phyloP scores from a whole-genome alignment of 331 rosid species.

The Saraca asoca region DNA sequence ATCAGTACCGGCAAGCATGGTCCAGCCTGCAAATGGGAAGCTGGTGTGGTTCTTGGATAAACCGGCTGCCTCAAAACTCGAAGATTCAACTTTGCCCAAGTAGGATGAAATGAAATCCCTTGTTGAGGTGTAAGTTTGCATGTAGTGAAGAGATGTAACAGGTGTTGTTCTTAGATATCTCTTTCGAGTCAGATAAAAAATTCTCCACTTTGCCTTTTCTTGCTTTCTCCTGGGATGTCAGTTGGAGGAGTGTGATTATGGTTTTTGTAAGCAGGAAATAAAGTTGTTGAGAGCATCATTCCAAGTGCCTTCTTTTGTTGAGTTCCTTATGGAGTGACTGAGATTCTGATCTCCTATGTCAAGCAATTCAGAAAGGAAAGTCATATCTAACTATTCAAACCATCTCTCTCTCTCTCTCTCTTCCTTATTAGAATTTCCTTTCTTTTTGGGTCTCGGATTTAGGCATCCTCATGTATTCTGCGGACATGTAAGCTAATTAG shows the following conservation, averaged over 20 bases:
- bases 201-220: slow-evolving; percentile 50
- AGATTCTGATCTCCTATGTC: slow-evolving; percentile 37
- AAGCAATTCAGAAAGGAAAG: slow-evolving; percentile 34
- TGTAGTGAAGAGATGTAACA: slow-evolving; percentile 53
- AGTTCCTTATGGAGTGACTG: slow-evolving; percentile 36
- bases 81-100: slow-evolving; percentile 49
- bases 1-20: slow-evolving; percentile 67
- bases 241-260: slow-evolving; percentile 50
- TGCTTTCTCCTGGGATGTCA: slow-evolving; percentile 43
- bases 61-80: slow-evolving; percentile 81
- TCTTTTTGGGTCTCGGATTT: too few species aligned
- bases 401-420: too few species aligned
- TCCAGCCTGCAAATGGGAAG: slow-evolving; percentile 77
- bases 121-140: slow-evolving; percentile 47
- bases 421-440: slow-evolving; percentile 18
- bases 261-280: slow-evolving; percentile 57
- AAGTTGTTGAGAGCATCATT: slow-evolving; percentile 51
- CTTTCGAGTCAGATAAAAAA: slow-evolving; percentile 29
- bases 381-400: slow-evolving; percentile 22
- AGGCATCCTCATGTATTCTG: too few species aligned
- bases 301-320: slow-evolving; percentile 26
- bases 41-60: slow-evolving; percentile 92
- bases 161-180: slow-evolving; percentile 41
- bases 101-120: slow-evolving; percentile 42
- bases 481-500: too few species aligned